Base-by-base conservation (phyloP, 192 early-diverging fungal genomes). In the Geranomyces michiganensis region DNA sequence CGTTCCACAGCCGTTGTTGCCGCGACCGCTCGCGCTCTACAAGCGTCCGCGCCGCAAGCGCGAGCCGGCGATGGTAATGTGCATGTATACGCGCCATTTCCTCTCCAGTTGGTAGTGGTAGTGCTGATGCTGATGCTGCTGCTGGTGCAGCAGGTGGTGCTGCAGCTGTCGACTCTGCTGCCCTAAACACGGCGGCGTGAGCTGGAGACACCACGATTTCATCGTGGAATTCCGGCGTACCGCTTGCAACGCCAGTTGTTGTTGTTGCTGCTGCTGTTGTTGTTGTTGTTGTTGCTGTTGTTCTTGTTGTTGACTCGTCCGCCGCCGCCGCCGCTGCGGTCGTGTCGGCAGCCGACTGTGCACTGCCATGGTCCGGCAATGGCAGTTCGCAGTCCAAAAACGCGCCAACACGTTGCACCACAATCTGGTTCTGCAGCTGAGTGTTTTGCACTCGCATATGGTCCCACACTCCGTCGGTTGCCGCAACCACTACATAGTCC, bases 401-500 rank as follows among this genome's bases (percentile, higher is more conserved):
- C 13, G 5, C 7, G 27, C 30, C 73, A 30, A 74, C 56, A 26
- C 27, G 44, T 10, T 43, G 14, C n/a, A 74, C 10, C 15, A 67
- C 51, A 17, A 64, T 36, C 24, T 70, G 44, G 46, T 55, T 62
- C 24, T 68, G 67, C 13, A 24, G 14, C 8, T 69, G 74, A 9
- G 74, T 30, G 47, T 76, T 49, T 46, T 68, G 65, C 14, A 67
- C 67, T 32, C 70, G 65, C 71, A 88, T 67, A 62, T 88, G 85
- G 64, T 88, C 87, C 87, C 87, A 88, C 14, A 88, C 78, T 36
- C 87, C 87, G 61, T 88, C 87, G 14, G 87, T 85, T 4, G 83
- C 87, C 1, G 77, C 62, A 13, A 87, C 73, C 29, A 88, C 36
- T 21, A 81, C 66, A 51, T 85, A 84, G 46, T 82, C 70, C 29